A percentile compares a stretch with the other conserved stretches of the same genome.
phyloP scores from a whole-genome alignment of 345 rosid species.

The Aquilaria malaccensis region DNA sequence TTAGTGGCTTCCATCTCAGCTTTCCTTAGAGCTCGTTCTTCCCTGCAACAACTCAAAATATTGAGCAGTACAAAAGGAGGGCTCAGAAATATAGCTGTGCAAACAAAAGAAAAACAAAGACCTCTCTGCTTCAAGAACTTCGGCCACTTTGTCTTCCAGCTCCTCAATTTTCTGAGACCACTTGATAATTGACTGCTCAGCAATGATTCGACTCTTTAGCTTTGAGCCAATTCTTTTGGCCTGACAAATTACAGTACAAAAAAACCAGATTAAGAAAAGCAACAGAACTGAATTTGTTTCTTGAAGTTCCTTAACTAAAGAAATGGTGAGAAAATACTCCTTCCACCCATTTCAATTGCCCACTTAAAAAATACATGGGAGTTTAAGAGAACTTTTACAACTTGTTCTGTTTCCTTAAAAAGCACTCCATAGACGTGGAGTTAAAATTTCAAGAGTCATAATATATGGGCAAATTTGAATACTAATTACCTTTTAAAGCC shows the following conservation, averaged over 20 bases:
- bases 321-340: too few species aligned
- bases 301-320: too few species aligned
- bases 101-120: slow-evolving; percentile 13
- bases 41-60: slow-evolving; percentile 42
- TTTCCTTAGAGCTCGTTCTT: slow-evolving; percentile 79
- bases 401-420: too few species aligned
- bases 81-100: slow-evolving; percentile 1
- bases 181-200: slow-evolving; percentile 78
- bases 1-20: slow-evolving; percentile 96
- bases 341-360: too few species aligned
- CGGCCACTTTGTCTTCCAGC: slow-evolving; percentile 76
- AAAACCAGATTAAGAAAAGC: too few species aligned
- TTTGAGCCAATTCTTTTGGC: slow-evolving; percentile 88
- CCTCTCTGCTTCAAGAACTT: slow-evolving; percentile 83
- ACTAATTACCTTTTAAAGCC: too few species aligned
- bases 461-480: too few species aligned
- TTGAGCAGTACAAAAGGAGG: slow-evolving; percentile 11
- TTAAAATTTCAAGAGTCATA: too few species aligned
- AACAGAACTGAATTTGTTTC: too few species aligned
- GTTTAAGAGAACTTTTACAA: too few species aligned
- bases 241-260: slow-evolving; percentile 25
- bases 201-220: slow-evolving; percentile 74
- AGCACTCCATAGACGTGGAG: too few species aligned
- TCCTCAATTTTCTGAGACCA: slow-evolving; percentile 83
- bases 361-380: too few species aligned